Evolutionary conservation across 1,284 basidiomycete species (phyloP).

Genomic region (Pseudozyma thailandica): DNA sequence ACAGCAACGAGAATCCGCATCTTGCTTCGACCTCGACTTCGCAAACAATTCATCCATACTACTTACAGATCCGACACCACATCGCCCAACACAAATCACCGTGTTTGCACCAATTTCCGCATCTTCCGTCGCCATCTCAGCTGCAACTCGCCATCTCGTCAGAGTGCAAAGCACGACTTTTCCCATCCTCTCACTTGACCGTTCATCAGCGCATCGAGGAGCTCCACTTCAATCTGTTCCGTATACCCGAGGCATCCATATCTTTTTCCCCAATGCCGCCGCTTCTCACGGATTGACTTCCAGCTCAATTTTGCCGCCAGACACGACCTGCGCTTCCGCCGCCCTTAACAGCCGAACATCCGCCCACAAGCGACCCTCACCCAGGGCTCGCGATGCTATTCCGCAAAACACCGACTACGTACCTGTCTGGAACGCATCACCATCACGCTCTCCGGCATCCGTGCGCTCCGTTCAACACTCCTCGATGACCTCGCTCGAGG

Average conservation of each 20-base stretch:
- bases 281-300: constrained; percentile 21
- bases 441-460: background rate
- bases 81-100: background rate
- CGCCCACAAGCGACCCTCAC: background rate
- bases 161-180: constrained; percentile 14
- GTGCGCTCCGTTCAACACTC: too few species aligned
- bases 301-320: background rate
- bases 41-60: constrained; percentile 7
- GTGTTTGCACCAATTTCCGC: background rate
- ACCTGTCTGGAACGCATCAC: constrained; percentile 29
- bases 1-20: background rate
- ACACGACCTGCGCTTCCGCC: background rate
- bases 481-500: constrained; percentile 10
- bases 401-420: constrained; percentile 14
- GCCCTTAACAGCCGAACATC: constrained; percentile 5
- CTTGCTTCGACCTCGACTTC: background rate
- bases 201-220: constrained; percentile 8
- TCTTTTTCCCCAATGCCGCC: constrained; percentile 30
- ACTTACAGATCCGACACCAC: background rate
- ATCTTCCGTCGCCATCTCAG: constrained; percentile 12
- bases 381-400: background rate
- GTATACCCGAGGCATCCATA: constrained; percentile 20
- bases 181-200: constrained; percentile 12
- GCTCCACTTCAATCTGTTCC: constrained; percentile 10
- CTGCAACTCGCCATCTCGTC: constrained; percentile 20